A percentile compares a stretch with the other conserved stretches of the same genome.
phyloP scores from a whole-genome alignment of 176 grass and related monocot species.

The Avena insularis region DNA sequence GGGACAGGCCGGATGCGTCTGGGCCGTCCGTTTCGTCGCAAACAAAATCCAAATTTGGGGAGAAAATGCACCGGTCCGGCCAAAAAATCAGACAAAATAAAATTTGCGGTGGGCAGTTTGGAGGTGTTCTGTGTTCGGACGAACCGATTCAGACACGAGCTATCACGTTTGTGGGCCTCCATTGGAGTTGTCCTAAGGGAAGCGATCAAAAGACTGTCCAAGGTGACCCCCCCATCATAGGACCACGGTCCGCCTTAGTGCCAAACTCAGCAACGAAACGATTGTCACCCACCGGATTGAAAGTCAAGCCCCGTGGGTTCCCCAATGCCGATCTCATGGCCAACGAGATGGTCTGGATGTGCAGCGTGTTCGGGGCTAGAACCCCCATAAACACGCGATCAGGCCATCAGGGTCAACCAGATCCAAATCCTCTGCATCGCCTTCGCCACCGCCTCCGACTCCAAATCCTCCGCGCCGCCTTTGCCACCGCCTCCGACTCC shows the following conservation, averaged over 20 bases:
- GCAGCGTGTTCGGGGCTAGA: not conserved
- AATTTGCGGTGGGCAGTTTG: no score
- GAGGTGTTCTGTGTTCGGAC: no score
- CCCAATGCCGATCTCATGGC: not conserved
- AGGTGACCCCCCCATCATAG: not conserved
- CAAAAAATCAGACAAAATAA: no score
- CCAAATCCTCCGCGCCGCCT: not conserved
- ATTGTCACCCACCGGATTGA: not conserved
- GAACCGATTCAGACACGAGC: no score
- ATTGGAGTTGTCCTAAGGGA: no score
- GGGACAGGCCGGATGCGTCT: no score
- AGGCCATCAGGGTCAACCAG: not conserved
- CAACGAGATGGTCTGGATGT: not conserved
- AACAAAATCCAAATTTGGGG: no score
- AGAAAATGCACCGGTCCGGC: no score
- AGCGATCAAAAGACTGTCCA: not conserved
- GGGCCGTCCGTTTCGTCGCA: no score
- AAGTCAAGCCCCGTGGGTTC: no score
- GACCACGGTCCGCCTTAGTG: not conserved
- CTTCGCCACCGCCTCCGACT: accelerated
- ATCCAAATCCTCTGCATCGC: not conserved
- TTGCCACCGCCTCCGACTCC: not conserved
- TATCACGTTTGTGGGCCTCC: no score
- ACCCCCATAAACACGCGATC: not conserved
- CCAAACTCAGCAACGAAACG: not conserved